These are phyloP conservation scores for Nyctanthes arbortristis DNA, from an alignment of 257 asterid genomes.

Conservation along the genomic window DNA sequence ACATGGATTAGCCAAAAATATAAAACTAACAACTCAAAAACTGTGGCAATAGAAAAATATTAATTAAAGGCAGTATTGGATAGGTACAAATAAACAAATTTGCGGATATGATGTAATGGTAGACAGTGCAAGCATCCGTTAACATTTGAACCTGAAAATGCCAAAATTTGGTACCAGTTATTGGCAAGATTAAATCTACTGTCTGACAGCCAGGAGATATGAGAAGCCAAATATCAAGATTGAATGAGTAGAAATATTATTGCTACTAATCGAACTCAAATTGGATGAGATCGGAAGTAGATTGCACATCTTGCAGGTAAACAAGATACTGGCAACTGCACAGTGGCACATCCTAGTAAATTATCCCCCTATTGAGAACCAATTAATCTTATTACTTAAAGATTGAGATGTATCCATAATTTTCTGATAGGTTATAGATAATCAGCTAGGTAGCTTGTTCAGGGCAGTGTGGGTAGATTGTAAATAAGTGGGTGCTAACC, in stretches of 20 bases:
- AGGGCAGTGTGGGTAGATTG: too few species aligned
- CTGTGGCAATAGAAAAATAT: neutral
- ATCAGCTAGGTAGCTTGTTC: too few species aligned
- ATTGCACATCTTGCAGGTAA: neutral
- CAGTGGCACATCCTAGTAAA: neutral
- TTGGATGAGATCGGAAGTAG: neutral
- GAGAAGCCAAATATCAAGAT: neutral
- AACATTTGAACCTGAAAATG: slow-evolving; percentile 75
- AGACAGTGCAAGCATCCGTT: slow-evolving; percentile 79
- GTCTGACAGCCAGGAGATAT: neutral
- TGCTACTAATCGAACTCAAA: neutral
- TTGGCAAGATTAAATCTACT: neutral
- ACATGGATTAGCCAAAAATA: neutral
- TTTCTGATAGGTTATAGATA: too few species aligned
- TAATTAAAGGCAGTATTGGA: slow-evolving; percentile 5
- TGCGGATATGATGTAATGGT: slow-evolving; percentile 95
- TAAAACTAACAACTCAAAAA: slow-evolving; percentile 3
- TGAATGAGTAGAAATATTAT: neutral
- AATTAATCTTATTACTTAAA: neutral
- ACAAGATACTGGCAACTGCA: neutral
- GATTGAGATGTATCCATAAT: too few species aligned
- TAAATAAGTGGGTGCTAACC: too few species aligned
- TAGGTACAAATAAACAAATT: slow-evolving; percentile 12
- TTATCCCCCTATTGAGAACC: too few species aligned
- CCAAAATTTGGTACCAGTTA: slow-evolving; percentile 12